Conservation (phyloP, 768 basidiomycete genomes). For the Calocybe gangraenosa region DNA sequence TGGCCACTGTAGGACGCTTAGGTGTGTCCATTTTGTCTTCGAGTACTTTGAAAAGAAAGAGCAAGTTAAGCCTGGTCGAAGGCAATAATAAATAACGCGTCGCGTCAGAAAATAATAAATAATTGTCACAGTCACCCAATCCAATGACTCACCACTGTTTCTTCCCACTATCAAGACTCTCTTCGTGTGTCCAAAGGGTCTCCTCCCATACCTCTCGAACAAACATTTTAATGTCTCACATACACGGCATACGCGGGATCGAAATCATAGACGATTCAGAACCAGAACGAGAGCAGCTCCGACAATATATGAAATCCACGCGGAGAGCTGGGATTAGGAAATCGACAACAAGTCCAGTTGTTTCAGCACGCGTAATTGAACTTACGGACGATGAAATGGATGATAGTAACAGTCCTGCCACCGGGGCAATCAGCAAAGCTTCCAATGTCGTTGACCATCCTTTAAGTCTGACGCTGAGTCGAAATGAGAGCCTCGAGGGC, state of each 20-base stretch:
- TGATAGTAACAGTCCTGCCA: not conserved
- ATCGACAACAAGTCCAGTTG: not conserved
- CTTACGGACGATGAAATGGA: slow-evolving; percentile 18
- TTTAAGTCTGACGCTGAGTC: no score
- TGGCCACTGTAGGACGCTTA: slow-evolving; percentile 21
- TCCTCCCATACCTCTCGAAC: no score
- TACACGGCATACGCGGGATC: slow-evolving; percentile 7
- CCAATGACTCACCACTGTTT: no score
- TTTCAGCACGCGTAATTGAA: slow-evolving; percentile 16
- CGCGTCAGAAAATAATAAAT: slow-evolving; percentile 24
- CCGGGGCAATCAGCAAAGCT: not conserved
- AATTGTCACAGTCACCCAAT: slow-evolving; percentile 17
- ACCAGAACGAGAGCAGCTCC: slow-evolving; percentile 53
- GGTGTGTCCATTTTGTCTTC: slow-evolving; percentile 23
- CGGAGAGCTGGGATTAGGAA: slow-evolving; percentile 1
- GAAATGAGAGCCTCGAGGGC: no score
- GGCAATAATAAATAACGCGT: slow-evolving; percentile 41
- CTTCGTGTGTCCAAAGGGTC: no score
- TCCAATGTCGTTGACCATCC: no score
- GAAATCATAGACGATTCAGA: slow-evolving; percentile 68
- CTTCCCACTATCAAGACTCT: no score
- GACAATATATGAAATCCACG: slow-evolving; percentile 16
- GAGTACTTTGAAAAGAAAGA: not conserved
- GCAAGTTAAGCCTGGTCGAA: no score
- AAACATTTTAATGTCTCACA: not conserved